phyloP scores from a whole-genome alignment of 139 green algal genomes.

The Chlorella sp. region DNA sequence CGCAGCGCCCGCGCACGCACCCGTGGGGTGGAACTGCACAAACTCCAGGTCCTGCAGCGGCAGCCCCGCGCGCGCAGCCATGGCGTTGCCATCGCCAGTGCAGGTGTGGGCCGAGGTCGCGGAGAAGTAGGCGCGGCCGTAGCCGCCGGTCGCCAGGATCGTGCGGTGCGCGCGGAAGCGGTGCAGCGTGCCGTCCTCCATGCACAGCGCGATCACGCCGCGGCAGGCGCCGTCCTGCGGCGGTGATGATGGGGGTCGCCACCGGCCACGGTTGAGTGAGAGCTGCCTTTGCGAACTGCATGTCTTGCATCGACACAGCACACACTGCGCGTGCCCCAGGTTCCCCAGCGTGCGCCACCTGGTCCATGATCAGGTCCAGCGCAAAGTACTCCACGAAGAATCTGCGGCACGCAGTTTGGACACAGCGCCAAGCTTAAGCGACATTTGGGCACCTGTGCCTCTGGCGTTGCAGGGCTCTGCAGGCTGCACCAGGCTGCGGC shows the following conservation, averaged over 20 bases:
- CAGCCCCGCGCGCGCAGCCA: slow-evolving; percentile 92
- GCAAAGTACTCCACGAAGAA: slow-evolving; percentile 99
- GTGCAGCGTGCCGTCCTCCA: slow-evolving; percentile 98
- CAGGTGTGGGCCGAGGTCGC: slow-evolving; percentile 98
- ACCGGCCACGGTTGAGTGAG: no score
- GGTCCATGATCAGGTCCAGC: slow-evolving; percentile 98
- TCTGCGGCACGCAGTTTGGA: no score
- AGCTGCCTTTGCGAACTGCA: no score
- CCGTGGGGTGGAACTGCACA: slow-evolving; percentile 98
- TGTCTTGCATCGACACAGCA: no score
- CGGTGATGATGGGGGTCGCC: no score
- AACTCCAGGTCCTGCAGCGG: slow-evolving; percentile 95
- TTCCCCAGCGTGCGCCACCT: slow-evolving; percentile 10
- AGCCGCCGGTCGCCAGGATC: slow-evolving; percentile 96
- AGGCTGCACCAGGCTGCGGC: no score
- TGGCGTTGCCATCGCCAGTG: slow-evolving; percentile 96
- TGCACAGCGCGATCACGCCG: slow-evolving; percentile 93
- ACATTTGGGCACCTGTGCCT: no score
- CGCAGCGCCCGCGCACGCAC: slow-evolving; percentile 13
- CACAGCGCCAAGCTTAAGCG: no score
- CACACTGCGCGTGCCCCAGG: no score
- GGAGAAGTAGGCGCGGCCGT: slow-evolving; percentile 96
- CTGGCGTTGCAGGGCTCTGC: no score
- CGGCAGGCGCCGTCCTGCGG: slow-evolving; percentile 70
- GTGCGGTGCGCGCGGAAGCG: slow-evolving; percentile 92